These are phyloP conservation scores for Wickerhamomyces bisporus DNA, from an alignment of 805 yeast genomes.

Conservation along the genomic window DNA sequence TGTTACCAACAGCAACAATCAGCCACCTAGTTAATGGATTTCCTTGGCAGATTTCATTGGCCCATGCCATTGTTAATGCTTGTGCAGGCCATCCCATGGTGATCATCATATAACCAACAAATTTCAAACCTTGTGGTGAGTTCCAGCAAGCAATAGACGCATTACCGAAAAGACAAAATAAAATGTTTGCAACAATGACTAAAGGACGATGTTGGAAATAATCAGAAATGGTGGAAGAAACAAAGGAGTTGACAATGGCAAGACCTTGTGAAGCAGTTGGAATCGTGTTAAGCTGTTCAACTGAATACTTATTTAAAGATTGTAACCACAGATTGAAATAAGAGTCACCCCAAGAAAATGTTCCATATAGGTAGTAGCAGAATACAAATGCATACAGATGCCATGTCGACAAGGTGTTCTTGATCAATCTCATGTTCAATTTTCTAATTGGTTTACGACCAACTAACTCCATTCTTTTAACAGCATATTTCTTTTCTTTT, in stretches of 20 bases:
- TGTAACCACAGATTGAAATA: conserved; percentile 29
- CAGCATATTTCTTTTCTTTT: conserved; percentile 8
- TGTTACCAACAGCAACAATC: conserved; percentile 28
- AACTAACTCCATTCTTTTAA: conserved; percentile 10
- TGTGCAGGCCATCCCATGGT: conserved; percentile 24
- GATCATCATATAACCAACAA: conserved; percentile 14
- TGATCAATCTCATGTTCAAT: conserved; percentile 2
- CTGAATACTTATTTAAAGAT: conserved; percentile 19
- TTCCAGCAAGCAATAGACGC: conserved; percentile 24
- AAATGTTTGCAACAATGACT: conserved; percentile 19
- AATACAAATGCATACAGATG: conserved; percentile 10
- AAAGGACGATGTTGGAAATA: conserved; percentile 25
- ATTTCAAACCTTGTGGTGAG: conserved; percentile 13
- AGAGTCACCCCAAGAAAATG: conserved; percentile 14
- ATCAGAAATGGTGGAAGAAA: conserved; percentile 26
- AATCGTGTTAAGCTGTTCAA: conserved; percentile 25
- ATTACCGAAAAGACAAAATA: conserved; percentile 17
- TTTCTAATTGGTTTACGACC: conserved; percentile 10
- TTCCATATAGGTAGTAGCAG: conserved; percentile 11
- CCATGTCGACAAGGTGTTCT: conserved; percentile 10
- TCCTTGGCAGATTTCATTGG: conserved; percentile 24
- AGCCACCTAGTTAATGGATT: conserved; percentile 23
- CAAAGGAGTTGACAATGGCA: conserved; percentile 23
- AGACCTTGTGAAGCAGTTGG: conserved; percentile 31
- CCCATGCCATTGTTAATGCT: conserved; percentile 24